Conservation (phyloP, 2,329 filamentous ascomycete species). For the Botrytis porri region DNA sequence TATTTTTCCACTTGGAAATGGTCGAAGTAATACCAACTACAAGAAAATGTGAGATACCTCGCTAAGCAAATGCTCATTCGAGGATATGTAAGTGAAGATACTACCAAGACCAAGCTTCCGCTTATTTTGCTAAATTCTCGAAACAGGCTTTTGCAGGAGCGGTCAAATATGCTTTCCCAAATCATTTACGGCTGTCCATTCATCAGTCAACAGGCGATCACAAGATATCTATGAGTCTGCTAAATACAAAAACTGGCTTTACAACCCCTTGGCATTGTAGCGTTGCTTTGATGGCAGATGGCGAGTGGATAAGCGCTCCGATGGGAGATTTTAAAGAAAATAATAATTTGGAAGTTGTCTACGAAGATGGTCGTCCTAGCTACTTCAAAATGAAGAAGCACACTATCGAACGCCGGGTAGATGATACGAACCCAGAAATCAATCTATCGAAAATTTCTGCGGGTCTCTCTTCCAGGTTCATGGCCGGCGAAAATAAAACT, state of each 20-base stretch:
- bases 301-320: background rate
- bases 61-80: background rate
- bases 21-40: background rate
- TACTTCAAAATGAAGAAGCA: background rate
- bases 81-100: background rate
- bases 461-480: background rate
- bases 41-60: background rate
- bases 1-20: background rate
- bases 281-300: background rate
- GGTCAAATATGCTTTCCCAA: background rate
- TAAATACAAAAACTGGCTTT: background rate
- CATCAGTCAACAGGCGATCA: background rate
- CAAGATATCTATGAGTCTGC: background rate
- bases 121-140: background rate
- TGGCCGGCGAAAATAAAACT: background rate
- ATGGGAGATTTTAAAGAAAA: background rate
- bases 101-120: background rate
- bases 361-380: background rate
- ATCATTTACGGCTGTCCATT: background rate
- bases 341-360: background rate
- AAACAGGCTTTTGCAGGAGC: background rate
- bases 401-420: accelerated
- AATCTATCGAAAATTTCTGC: background rate
- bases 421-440: background rate
- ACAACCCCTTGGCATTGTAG: background rate